These are phyloP conservation scores for Inga leiocalycina DNA, from an alignment of 306 rosid species.

Conservation along the genomic window DNA sequence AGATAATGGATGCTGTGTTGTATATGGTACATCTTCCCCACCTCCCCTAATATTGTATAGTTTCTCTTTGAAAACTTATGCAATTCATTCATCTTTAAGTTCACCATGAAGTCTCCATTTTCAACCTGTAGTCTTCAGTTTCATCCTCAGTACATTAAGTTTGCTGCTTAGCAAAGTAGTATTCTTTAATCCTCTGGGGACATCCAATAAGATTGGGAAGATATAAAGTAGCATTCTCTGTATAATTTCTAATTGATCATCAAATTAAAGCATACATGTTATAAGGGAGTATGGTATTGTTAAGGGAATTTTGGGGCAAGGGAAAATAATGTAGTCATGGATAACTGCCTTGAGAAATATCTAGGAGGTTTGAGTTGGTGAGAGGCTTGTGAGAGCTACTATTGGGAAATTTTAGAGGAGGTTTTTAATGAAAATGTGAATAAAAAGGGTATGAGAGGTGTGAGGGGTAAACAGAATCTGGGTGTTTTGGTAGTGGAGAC, in stretches of 20 bases:
- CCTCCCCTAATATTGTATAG: neutral
- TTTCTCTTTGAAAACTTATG: neutral
- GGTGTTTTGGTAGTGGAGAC: neutral
- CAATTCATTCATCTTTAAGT: neutral
- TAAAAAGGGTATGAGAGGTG: neutral
- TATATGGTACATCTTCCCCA: conserved; percentile 50
- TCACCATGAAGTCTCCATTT: neutral
- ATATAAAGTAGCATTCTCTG: neutral
- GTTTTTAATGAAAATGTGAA: neutral
- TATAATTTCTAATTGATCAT: neutral
- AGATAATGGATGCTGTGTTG: conserved; percentile 65
- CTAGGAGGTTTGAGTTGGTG: neutral
- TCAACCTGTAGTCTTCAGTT: conserved; percentile 9
- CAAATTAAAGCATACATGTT: neutral
- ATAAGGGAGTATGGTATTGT: neutral
- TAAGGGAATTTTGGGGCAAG: neutral
- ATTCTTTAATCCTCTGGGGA: neutral
- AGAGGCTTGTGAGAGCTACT: neutral
- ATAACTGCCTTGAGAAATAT: neutral
- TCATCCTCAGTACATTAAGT: neutral
- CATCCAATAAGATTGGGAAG: neutral
- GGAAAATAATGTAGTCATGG: neutral
- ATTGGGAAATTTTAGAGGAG: neutral
- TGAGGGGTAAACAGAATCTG: neutral
- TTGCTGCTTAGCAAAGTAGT: neutral